phyloP scores from a whole-genome alignment of 495 filamentous ascomycete species.

The Penicillium bialowiezense region DNA sequence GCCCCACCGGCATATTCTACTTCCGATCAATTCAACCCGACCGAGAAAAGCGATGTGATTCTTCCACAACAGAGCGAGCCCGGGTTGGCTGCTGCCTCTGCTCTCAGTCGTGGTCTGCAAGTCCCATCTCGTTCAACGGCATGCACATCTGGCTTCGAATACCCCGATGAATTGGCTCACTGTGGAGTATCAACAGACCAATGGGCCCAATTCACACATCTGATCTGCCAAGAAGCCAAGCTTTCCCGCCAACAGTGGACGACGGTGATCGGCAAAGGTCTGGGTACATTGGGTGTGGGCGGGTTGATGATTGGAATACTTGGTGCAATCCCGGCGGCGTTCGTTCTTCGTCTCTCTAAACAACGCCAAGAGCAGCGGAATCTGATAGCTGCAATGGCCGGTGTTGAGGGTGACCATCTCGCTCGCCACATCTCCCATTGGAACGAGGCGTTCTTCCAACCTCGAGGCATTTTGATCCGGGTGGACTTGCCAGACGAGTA shows the following conservation, averaged over 20 bases:
- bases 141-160: slow-evolving; percentile 34
- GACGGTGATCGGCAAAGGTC: slow-evolving; percentile 29
- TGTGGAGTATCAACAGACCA: slow-evolving; percentile 22
- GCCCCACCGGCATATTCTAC: slow-evolving; percentile 13
- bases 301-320: slow-evolving; percentile 35
- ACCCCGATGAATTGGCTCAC: slow-evolving; percentile 22
- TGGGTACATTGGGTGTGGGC: slow-evolving; percentile 32
- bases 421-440: slow-evolving; percentile 26
- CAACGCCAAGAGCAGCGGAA: slow-evolving; percentile 29
- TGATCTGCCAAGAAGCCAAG: slow-evolving; percentile 29
- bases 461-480: slow-evolving; percentile 32
- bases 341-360: slow-evolving; percentile 16
- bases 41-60: slow-evolving; percentile 5
- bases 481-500: slow-evolving; percentile 36
- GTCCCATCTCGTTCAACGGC: slow-evolving; percentile 27
- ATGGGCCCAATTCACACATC: slow-evolving; percentile 31
- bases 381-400: slow-evolving; percentile 20
- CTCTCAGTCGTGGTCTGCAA: slow-evolving; percentile 30
- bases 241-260: slow-evolving; percentile 34
- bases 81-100: slow-evolving; percentile 17
- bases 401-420: slow-evolving; percentile 9
- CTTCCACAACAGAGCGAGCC: slow-evolving; percentile 16
- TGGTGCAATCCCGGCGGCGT: slow-evolving; percentile 29
- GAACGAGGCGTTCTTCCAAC: slow-evolving; percentile 35
- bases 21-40: slow-evolving; percentile 4